Evolutionary conservation across 768 basidiomycete genomes (phyloP).

Genomic region (Hericium rajendrae): DNA sequence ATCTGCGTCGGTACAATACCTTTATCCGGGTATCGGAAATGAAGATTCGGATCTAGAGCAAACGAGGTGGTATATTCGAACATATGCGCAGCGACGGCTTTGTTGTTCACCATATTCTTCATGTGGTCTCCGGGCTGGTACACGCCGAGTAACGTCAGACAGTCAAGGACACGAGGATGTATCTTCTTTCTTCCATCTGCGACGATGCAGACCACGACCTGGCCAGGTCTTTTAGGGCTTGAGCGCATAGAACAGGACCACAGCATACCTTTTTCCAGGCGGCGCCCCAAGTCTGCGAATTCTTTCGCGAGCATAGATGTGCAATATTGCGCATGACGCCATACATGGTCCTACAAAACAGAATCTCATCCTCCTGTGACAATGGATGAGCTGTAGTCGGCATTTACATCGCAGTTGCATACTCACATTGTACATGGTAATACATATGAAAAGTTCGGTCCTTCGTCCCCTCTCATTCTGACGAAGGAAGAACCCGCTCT

Average conservation of each 20-base stretch:
- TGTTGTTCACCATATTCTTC: conserved; percentile 60
- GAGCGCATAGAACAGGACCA: neutral
- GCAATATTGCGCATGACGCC: conserved; percentile 89
- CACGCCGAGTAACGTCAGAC: conserved; percentile 85
- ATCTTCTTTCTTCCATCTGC: conserved; percentile 80
- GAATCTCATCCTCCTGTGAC: conserved; percentile 70
- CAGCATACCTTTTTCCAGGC: conserved; percentile 84
- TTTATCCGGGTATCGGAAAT: conserved; percentile 84
- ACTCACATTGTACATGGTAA: conserved; percentile 93
- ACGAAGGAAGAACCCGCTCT: conserved; percentile 72
- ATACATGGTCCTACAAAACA: conserved; percentile 89
- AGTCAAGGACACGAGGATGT: conserved; percentile 79
- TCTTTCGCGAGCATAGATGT: conserved; percentile 75
- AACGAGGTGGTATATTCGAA: conserved; percentile 87
- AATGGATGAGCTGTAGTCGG: conserved; percentile 3
- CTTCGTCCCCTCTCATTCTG: conserved; percentile 72
- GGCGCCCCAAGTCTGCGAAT: conserved; percentile 90
- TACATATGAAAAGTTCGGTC: conserved; percentile 88
- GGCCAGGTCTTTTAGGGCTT: neutral
- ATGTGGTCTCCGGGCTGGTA: conserved; percentile 67
- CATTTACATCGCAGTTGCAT: neutral
- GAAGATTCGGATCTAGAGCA: conserved; percentile 66
- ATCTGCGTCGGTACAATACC: conserved; percentile 93
- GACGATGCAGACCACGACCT: conserved; percentile 91
- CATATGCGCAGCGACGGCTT: conserved; percentile 62